Percentiles rank a stretch among this genome's conserved stretches.
These are phyloP conservation scores for Leishmania amazonensis DNA, from an alignment of 208 protist species.

Conservation along the genomic window DNA sequence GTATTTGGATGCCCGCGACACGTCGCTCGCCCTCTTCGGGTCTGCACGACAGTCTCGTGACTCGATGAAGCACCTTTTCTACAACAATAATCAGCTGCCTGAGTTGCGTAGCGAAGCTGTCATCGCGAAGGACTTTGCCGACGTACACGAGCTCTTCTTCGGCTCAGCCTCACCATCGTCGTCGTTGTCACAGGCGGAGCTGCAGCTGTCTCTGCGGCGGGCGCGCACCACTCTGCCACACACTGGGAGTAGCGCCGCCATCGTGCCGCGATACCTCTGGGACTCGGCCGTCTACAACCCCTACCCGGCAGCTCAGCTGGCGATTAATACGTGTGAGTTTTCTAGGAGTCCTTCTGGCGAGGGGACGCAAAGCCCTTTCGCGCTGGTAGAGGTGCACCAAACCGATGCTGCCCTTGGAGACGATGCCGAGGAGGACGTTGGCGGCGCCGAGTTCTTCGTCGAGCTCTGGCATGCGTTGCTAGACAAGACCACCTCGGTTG, in stretches of 20 bases:
- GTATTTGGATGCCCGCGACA: conserved; percentile 88
- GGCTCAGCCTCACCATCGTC: conserved; percentile 21
- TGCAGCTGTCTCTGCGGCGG: conserved; percentile 29
- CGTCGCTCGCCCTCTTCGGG: conserved; percentile 85
- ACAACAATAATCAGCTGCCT: conserved; percentile 76
- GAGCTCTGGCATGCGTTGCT: conserved; percentile 77
- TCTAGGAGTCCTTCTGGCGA: background rate
- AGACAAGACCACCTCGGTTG: conserved; percentile 49
- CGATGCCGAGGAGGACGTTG: conserved; percentile 8
- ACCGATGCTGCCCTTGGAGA: conserved; percentile 18
- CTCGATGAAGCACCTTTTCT: conserved; percentile 87
- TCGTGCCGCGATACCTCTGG: conserved; percentile 74
- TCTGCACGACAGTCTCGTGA: conserved; percentile 81
- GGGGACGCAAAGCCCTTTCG: conserved; percentile 7
- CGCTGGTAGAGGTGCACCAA: conserved; percentile 11
- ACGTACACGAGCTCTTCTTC: conserved; percentile 59
- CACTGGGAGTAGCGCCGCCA: conserved; percentile 44
- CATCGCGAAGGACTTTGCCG: conserved; percentile 71
- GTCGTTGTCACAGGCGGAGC: conserved; percentile 16
- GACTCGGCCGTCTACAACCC: conserved; percentile 83
- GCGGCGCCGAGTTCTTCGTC: conserved; percentile 72
- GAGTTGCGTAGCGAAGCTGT: conserved; percentile 64
- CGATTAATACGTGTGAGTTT: conserved; percentile 1
- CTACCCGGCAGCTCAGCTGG: conserved; percentile 52
- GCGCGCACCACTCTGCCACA: conserved; percentile 75